Base-by-base conservation (phyloP, 495 filamentous ascomycete species). In the Hypoxylon perforatum region DNA sequence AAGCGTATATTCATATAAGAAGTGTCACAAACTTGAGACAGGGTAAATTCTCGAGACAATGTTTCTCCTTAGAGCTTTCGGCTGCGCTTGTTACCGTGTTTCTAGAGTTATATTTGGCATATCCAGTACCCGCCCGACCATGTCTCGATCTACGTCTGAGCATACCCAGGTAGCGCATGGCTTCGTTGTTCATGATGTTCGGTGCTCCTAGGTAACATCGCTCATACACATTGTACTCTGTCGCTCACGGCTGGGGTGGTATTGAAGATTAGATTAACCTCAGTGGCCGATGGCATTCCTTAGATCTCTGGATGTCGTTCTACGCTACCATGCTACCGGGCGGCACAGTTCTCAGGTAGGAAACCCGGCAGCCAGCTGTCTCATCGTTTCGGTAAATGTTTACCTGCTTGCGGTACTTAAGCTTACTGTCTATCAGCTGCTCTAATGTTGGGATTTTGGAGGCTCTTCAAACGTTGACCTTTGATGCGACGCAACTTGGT, bases 291-390 rank as follows among this genome's bases (percentile, higher is more conserved):
- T 58, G 36, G 23, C 42, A 45, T 54, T 28, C 53, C 39, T 33
- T 11, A 57, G 53, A 67, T 67, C 58, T 62, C 15, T 57, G 35
- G 39, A 61, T 44, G 42, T 53, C 19, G 14, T 53, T 44, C 39
- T 59, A 46, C 36, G 38, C 35, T 56, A 38, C 44, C 21, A 65
- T 65, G 66, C 38, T 35, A 33, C 56, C 23, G 33, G 23, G 61
- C 57, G 66, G 66, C 66, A 53, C 66, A 39, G 60, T 59, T 64
- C 61, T 65, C 51, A 65, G 57, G 25, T 61, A 61, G 66, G 66
- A 59, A 64, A 69, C 60, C 65, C 60, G 60, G 60, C 56, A 64
- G 15, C 28, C 8, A 63, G 38, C 23, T 67, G 57, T 53, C 45
- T 52, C 52, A 52, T 61, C 52, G 64, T n/a, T 48, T 67, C 57